Evolutionary conservation across 768 basidiomycete genomes (phyloP).

Genomic region (Phlegmacium glaucopus): DNA sequence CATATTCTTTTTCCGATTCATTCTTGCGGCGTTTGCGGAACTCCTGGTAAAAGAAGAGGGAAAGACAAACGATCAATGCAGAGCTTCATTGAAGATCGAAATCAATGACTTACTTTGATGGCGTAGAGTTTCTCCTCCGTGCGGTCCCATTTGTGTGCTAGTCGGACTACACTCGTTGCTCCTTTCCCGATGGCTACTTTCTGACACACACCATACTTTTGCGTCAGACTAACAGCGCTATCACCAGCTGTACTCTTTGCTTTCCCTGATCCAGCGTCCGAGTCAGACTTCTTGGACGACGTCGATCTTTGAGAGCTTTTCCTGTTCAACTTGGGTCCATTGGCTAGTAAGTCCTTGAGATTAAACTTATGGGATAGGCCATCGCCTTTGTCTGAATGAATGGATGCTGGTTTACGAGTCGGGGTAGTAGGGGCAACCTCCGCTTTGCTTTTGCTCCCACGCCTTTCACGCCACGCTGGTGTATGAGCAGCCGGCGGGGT

Average conservation of each 20-base stretch:
- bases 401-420: slow-evolving; percentile 37
- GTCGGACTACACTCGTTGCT: slow-evolving; percentile 93
- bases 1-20: slow-evolving; percentile 98
- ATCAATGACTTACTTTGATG: slow-evolving; percentile 70
- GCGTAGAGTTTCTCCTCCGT: slow-evolving; percentile 96
- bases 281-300: slow-evolving; percentile 62
- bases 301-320: slow-evolving; percentile 68
- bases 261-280: slow-evolving; percentile 40
- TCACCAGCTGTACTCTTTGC: slow-evolving; percentile 41
- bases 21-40: slow-evolving; percentile 98
- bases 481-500: slow-evolving; percentile 10
- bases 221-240: slow-evolving; percentile 47
- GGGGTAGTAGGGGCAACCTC: slow-evolving; percentile 23
- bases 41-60: slow-evolving; percentile 52
- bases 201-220: slow-evolving; percentile 98
- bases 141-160: slow-evolving; percentile 99
- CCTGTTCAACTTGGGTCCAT: slow-evolving; percentile 72
- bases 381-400: slow-evolving; percentile 50
- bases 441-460: slow-evolving; percentile 21
- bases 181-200: slow-evolving; percentile 97
- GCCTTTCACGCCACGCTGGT: slow-evolving; percentile 20
- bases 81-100: not conserved
- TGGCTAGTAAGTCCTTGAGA: slow-evolving; percentile 74
- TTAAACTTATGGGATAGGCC: slow-evolving; percentile 70
- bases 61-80: slow-evolving; percentile 1